Base-by-base conservation (phyloP, 2,329 filamentous ascomycete species). In the Zarea fungicola region DNA sequence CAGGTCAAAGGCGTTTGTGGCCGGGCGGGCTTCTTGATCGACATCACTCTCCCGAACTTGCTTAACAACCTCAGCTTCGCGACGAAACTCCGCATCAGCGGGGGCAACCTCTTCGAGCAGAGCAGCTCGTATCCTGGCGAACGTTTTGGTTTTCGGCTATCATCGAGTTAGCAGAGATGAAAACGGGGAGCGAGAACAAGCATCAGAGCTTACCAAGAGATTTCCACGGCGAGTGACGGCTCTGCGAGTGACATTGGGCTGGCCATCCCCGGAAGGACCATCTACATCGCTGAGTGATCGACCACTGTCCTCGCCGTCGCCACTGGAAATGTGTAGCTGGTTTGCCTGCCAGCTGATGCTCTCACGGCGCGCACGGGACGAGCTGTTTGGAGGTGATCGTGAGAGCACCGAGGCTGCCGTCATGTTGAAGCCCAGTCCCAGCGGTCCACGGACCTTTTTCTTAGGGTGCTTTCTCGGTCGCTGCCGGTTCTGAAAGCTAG, bases 121-220 rank as follows among this genome's bases (percentile, higher is more conserved):
- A 4, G 90, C 90, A 8, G 92, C 93, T 53, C 88, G 83, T 56
- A 99, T 96, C 10, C 93, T 85, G 5, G 91, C 90, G 65, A 99
- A 99, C 0, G 86, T 90, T 69, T 96, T 95, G 1, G 92, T 93
- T 74, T 97, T 99, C 11, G 95, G 93, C 88, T 95, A 56, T 29
- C 29, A 11, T 8, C 19, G 25, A 25, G 13, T 11, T 23, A 48
- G n/a, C 29, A 32, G 5, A 13, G 25, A 45, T n/a, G 14, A 19
- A 8, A 26, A 29, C 11, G 7, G 16, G 10, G 2, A 16, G 10
- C 5, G 6, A 13, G 8, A 23, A 4, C 3, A n/a, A 8, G 3
- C 5, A 10, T 23, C 18, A 36, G 32, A 23, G 70, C 84, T 64
- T 75, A 93, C 89, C 62, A 99, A 68, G 53, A 99, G 76, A 66